phyloP scores from a whole-genome alignment of 73 alveolate species.

The Paramecium primaurelia region DNA sequence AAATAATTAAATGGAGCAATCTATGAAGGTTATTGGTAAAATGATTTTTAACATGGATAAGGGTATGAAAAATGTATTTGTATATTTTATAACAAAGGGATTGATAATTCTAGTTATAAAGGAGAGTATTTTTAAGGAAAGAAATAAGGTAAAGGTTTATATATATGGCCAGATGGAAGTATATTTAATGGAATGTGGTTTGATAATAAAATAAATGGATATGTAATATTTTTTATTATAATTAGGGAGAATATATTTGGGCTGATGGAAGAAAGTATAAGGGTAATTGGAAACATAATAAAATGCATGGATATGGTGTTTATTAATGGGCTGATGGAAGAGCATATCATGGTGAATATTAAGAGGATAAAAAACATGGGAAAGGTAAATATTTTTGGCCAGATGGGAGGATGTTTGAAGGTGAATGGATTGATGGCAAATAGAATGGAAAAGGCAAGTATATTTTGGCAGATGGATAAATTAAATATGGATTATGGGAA shows the following conservation, averaged over 20 bases:
- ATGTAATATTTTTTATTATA: slow-evolving; percentile 1
- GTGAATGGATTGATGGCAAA: slow-evolving; percentile 39
- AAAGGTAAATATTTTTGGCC: slow-evolving; percentile 46
- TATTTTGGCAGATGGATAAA: slow-evolving; percentile 3
- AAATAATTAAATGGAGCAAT: slow-evolving; percentile 77
- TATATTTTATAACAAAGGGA: slow-evolving; percentile 62
- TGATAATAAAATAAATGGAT: slow-evolving; percentile 72
- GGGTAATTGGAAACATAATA: slow-evolving; percentile 76
- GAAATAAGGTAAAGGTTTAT: slow-evolving; percentile 70
- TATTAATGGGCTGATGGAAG: slow-evolving; percentile 84
- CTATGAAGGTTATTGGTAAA: slow-evolving; percentile 76
- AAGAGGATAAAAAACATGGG: slow-evolving; percentile 14
- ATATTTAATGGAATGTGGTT: slow-evolving; percentile 69
- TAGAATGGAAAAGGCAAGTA: slow-evolving; percentile 25
- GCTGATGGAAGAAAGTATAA: slow-evolving; percentile 74
- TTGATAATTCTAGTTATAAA: slow-evolving; percentile 73
- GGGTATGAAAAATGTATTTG: slow-evolving; percentile 64
- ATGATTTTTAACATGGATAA: slow-evolving; percentile 71
- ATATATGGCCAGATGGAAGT: slow-evolving; percentile 75
- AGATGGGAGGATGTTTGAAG: slow-evolving; percentile 26
- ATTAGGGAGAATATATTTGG: slow-evolving; percentile 65
- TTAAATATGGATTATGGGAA: slow-evolving; percentile 10
- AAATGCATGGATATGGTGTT: slow-evolving; percentile 70
- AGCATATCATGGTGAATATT: slow-evolving; percentile 78
- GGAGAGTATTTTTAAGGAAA: slow-evolving; percentile 69